Percentiles rank a stretch among this genome's conserved stretches.
Evolutionary conservation across 2,329 filamentous ascomycete genomes (phyloP).

Genomic region (Exophiala dermatitidis): DNA sequence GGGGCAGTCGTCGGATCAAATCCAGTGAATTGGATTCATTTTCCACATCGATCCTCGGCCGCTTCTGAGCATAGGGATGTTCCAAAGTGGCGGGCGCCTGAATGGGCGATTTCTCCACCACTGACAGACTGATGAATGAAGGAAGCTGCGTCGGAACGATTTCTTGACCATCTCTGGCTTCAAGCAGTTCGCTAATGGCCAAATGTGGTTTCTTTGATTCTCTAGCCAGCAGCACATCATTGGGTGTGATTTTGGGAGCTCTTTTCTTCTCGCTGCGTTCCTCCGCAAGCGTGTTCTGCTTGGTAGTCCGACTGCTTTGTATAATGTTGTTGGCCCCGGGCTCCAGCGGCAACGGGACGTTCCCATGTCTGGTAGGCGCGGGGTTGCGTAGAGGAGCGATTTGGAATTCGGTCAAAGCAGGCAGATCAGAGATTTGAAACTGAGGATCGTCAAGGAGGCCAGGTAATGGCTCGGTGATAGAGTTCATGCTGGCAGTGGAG

Average conservation of each 20-base stretch:
- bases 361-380: constrained; percentile 37
- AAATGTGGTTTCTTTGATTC: constrained; percentile 27
- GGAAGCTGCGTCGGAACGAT: constrained; percentile 34
- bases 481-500: constrained; percentile 25
- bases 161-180: constrained; percentile 36
- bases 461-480: constrained; percentile 27
- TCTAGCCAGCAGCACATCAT: constrained; percentile 23
- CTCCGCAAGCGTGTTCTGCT: constrained; percentile 1
- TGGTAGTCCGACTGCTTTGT: constrained; percentile 29
- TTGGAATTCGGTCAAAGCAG: constrained; percentile 37
- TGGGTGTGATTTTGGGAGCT: constrained; percentile 22
- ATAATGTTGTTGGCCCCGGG: constrained; percentile 35
- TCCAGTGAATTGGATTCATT: constrained; percentile 34
- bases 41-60: constrained; percentile 38
- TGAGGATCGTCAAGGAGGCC: constrained; percentile 37
- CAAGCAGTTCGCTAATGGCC: constrained; percentile 32
- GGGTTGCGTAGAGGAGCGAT: constrained; percentile 45
- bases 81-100: constrained; percentile 21
- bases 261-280: constrained; percentile 16
- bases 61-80: constrained; percentile 36
- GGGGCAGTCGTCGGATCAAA: constrained; percentile 42
- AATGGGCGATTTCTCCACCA: constrained; percentile 35
- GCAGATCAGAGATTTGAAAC: constrained; percentile 36
- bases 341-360: constrained; percentile 40
- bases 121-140: constrained; percentile 43